A percentile compares a stretch with the other conserved stretches of the same genome.
Conservation (phyloP, 495 filamentous ascomycete genomes). For the Penicillium angulare region DNA sequence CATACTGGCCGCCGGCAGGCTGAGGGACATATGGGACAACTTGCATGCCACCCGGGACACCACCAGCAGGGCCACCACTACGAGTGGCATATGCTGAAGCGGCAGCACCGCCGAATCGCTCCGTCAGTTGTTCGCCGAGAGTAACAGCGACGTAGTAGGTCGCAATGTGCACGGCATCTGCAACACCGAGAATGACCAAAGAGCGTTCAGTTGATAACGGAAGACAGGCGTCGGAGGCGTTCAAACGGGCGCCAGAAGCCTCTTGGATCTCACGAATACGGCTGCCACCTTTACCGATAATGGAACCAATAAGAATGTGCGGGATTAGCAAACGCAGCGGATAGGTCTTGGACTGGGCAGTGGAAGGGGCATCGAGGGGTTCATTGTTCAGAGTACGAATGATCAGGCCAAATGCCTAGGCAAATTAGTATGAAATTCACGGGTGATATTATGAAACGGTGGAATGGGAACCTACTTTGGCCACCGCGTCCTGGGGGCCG, state of each 20-base stretch:
- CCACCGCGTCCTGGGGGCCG: constrained; percentile 90
- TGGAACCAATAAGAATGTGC: constrained; percentile 95
- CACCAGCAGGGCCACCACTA: constrained; percentile 87
- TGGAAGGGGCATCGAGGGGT: constrained; percentile 79
- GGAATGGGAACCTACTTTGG: constrained; percentile 67
- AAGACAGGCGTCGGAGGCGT: constrained; percentile 91
- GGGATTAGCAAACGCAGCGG: constrained; percentile 93
- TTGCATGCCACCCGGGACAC: constrained; percentile 95
- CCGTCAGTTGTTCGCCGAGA: constrained; percentile 91
- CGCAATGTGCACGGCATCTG: constrained; percentile 95
- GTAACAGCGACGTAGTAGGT: constrained; percentile 98
- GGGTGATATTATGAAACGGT: not conserved
- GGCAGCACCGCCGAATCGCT: constrained; percentile 91
- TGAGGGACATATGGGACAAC: constrained; percentile 95
- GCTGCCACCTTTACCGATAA: constrained; percentile 94
- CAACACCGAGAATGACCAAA: constrained; percentile 88
- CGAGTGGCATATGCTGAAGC: constrained; percentile 96
- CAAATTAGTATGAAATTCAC: constrained; percentile 7
- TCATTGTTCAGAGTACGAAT: constrained; percentile 98
- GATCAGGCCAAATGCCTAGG: constrained; percentile 92
- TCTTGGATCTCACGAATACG: constrained; percentile 99
- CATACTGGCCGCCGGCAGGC: constrained; percentile 86
- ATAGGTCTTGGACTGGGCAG: constrained; percentile 92
- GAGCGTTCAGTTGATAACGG: constrained; percentile 94
- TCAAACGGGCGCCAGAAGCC: constrained; percentile 91